Base-by-base conservation (phyloP, 257 asterid genomes). In the Perilla frutescens region DNA sequence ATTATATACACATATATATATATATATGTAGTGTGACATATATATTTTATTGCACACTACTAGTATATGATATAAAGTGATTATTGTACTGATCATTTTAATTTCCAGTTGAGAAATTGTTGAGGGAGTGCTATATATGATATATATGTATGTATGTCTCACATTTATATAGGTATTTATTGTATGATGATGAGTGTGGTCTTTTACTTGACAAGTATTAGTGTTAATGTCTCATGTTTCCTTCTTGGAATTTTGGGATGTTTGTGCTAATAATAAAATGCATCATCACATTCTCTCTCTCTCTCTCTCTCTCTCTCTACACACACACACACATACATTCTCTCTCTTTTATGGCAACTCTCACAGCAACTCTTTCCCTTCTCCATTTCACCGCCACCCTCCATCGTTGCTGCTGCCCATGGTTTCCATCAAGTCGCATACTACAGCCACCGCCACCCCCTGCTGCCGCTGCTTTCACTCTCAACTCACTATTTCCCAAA, bases 231-330 rank as follows among this genome's bases (percentile, higher is more conserved):
- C 8, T 43, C 26, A 32, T 73, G 72, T 69, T 77, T 36, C 71
- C 47, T 76, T 61, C 51, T 68, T 74, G 82, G 66, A 59, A 59
- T 43, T 58, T 74, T 58, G 68, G 57, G 68, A 56, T 41, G n/a
- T 54, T 3, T 56, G 7, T 26, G 29, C 4, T 8, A 11, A 7
- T 26, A 56, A 56, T 56, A 26, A 56, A 56, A 14, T 67, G 62
- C 31, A 39, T 71, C 36, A 13, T 66, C 45, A 1, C 11, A 11
- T 31, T 44, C 4, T 9, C 10, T 1, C 3, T 10, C 0, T 26
- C 4, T 5, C 3, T 1, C 26, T 20, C 26, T 20, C 26, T 20
- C 26, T 20, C 26, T 20, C 26, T 20, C 26, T n/a, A n/a, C n/a
- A n/a, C n/a, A n/a, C n/a, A n/a, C n/a, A n/a, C n/a, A n/a, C n/a